Base-by-base conservation (phyloP, 805 yeast genomes). In the Saccharomyces jurei region DNA sequence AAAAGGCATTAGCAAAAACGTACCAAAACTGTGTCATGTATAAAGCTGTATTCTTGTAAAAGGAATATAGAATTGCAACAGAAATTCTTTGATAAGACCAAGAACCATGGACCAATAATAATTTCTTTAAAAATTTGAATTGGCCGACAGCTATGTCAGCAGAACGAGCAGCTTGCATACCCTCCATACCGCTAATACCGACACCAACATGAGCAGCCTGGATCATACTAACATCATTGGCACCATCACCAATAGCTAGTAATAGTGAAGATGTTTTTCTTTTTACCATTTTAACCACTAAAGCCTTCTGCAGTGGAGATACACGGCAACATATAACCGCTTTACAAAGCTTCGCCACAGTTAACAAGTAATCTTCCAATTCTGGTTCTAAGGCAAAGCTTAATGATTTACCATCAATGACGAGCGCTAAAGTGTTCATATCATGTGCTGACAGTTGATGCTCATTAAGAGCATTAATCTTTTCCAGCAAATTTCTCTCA, bases 201-300 rank as follows among this genome's bases (percentile, higher is more conserved):
- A 94, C 96, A 58, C 99, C 99, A 52, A 94, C 97, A 70, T 94
- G 98, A 0, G 99, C 99, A 14, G 99, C 98, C 71, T 94, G 99
- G 60, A 94, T 94, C 99, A 94, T 94, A 41, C 96, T 86, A 46
- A 94, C 99, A 74, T 94, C 99, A 67, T 94, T 94, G 2, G 99
- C 99, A 66, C 99, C 99, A 72, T 94, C 99, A 48, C 99, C 99
- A 66, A 94, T 86, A 0, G 99, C 98, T 56, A 94, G 75, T 47
- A 95, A 71, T 46, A 87, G 70, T 1, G 96, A 81, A 2, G 77
- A 69, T 50, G 86, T 84, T 72, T 89, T 86, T 50, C 88, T 76
- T 68, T 94, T 94, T 22, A 92, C 98, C 80, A 94, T 81, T 65
- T 89, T 89, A 26, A 94, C 99, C 17, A 94, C 99, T 52, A 94